A percentile compares a stretch with the other conserved stretches of the same genome.
phyloP scores from a whole-genome alignment of 352 stramenopile species.

The Pythium biforme region DNA sequence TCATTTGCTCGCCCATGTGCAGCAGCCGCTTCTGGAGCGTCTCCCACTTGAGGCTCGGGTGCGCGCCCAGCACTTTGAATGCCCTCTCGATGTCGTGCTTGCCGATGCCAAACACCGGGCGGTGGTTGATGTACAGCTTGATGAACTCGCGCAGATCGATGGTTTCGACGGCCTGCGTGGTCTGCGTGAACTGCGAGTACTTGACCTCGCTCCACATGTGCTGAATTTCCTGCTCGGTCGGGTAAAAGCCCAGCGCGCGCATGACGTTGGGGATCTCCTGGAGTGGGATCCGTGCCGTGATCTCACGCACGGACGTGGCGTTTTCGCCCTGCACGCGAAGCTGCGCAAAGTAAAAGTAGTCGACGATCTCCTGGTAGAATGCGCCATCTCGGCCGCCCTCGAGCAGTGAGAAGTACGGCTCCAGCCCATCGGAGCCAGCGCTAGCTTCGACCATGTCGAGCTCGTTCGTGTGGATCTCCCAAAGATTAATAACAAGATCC shows the following conservation, averaged over 20 bases:
- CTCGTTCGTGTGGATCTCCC: constrained; percentile 79
- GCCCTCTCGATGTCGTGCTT: constrained; percentile 79
- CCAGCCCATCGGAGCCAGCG: constrained; percentile 30
- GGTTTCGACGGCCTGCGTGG: constrained; percentile 60
- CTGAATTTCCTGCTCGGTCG: constrained; percentile 89
- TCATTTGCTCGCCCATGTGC: constrained; percentile 76
- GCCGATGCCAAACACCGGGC: constrained; percentile 83
- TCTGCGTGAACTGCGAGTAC: constrained; percentile 78
- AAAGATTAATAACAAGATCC: constrained; percentile 92
- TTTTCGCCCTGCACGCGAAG: constrained; percentile 90
- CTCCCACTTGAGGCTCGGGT: constrained; percentile 53
- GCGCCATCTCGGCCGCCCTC: constrained; percentile 79
- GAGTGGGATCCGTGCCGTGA: constrained; percentile 74
- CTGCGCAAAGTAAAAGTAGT: constrained; percentile 95
- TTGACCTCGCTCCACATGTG: constrained; percentile 88
- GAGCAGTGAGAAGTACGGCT: constrained; percentile 83
- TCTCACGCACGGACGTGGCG: constrained; percentile 65
- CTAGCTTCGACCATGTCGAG: constrained; percentile 68
- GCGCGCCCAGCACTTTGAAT: constrained; percentile 50
- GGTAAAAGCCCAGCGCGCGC: constrained; percentile 91
- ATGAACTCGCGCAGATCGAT: constrained; percentile 80
- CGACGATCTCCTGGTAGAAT: constrained; percentile 91
- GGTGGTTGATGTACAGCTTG: constrained; percentile 93
- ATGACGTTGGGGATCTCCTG: constrained; percentile 92
- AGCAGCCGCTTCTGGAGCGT: constrained; percentile 63